phyloP scores from a whole-genome alignment of 192 early-diverging fungal genomes.

The Mortierella claussenii region DNA sequence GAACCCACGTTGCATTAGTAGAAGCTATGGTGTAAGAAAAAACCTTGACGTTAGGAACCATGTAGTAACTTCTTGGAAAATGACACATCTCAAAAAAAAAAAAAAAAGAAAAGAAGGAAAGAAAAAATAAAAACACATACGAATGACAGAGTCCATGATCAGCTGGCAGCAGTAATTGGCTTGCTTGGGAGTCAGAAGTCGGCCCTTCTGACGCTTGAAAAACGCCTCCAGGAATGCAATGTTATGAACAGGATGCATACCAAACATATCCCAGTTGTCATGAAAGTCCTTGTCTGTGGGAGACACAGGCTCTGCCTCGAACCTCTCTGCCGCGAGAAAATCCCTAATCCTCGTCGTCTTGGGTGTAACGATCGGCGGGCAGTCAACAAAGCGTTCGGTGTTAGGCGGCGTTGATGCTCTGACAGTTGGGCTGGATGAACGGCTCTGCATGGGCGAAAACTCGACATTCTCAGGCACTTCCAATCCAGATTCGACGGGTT shows the following conservation, averaged over 20 bases:
- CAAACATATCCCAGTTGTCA: background rate
- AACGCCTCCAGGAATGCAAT: slow-evolving; percentile 26
- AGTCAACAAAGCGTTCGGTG: slow-evolving; percentile 21
- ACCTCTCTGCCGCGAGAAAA: background rate
- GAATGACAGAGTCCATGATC: slow-evolving; percentile 6
- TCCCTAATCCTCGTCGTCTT: slow-evolving; percentile 1
- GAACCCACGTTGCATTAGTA: background rate
- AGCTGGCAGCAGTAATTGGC: slow-evolving; percentile 23
- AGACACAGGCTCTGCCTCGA: no score
- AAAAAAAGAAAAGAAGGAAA: background rate
- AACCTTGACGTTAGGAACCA: no score
- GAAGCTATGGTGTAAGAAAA: no score
- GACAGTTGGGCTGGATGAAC: background rate
- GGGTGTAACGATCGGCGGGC: slow-evolving; percentile 24
- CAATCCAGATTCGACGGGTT: background rate
- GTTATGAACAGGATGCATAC: slow-evolving; percentile 5
- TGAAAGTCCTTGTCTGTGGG: no score
- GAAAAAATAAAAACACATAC: slow-evolving; percentile 9
- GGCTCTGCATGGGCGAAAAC: slow-evolving; percentile 32
- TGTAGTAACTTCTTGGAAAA: no score
- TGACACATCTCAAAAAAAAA: background rate
- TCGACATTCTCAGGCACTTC: slow-evolving; percentile 11
- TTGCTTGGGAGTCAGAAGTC: slow-evolving; percentile 21
- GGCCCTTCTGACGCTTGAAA: slow-evolving; percentile 20
- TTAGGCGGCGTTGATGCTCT: background rate